A percentile compares a stretch with the other conserved stretches of the same genome.
phyloP scores from a whole-genome alignment of 208 protist genomes.

The Acanthamoeba healyi region DNA sequence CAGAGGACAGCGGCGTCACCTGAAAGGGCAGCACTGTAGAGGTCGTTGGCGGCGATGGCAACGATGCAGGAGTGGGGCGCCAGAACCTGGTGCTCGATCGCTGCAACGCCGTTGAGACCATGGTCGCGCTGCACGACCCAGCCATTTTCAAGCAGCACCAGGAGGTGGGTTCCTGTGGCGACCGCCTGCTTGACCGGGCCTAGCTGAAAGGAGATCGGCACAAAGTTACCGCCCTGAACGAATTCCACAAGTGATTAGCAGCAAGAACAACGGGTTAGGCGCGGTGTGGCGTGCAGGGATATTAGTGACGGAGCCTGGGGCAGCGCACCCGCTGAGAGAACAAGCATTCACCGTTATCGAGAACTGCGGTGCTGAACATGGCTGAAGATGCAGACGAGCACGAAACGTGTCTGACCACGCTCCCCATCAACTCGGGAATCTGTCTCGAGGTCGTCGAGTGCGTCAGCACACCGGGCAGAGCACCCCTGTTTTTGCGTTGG shows the following conservation, averaged over 20 bases:
- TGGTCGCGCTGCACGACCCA: constrained; percentile 28
- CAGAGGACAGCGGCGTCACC: too few relatives aligned
- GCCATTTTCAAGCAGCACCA: neutral
- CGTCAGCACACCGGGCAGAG: neutral
- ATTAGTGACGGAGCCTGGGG: neutral
- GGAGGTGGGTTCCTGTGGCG: neutral
- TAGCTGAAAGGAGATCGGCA: neutral
- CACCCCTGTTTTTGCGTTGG: too few relatives aligned
- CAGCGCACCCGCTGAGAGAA: neutral
- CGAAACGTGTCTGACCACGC: neutral
- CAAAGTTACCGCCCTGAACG: neutral
- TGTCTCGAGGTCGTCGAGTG: neutral
- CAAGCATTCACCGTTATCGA: neutral
- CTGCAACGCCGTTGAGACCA: neutral
- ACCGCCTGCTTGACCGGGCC: neutral
- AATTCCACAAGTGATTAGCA: neutral
- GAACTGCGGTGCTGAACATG: neutral
- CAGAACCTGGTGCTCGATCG: neutral
- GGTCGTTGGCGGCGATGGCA: constrained; percentile 19
- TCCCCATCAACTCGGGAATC: neutral
- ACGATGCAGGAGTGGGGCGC: neutral
- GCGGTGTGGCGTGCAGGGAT: neutral
- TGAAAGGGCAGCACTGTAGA: constrained; percentile 42
- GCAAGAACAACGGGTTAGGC: neutral
- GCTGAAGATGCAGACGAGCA: neutral